Conservation (phyloP, 163 green algal species). For the Scenedesmus sp. region DNA sequence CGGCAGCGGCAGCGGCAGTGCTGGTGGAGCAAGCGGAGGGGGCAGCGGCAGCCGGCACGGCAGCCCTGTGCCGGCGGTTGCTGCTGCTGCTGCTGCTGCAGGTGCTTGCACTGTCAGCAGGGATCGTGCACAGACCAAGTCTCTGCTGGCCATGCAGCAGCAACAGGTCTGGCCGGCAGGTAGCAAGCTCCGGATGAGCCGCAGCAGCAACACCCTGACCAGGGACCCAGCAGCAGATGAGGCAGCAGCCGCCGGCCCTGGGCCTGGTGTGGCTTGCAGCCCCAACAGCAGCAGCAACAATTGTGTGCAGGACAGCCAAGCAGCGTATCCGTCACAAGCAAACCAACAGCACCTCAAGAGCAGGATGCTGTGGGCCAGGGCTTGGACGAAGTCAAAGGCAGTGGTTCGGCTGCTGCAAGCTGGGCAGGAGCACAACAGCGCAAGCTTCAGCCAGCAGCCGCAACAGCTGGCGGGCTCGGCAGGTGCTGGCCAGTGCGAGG, state of each 20-base stretch:
- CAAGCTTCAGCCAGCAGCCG: not conserved
- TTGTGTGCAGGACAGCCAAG: not conserved
- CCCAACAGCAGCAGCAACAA: not conserved
- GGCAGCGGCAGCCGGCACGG: not conserved
- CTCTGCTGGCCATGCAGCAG: not conserved
- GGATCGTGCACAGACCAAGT: not conserved
- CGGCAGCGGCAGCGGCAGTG: not conserved
- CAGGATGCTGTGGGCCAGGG: slow-evolving; percentile 58
- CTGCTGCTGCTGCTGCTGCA: not conserved
- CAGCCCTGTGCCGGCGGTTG: not conserved
- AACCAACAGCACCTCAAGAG: not conserved
- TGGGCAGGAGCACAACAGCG: slow-evolving; percentile 3
- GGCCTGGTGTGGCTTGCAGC: not conserved
- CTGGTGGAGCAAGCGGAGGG: not conserved
- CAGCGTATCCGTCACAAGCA: not conserved
- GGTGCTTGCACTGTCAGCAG: not conserved
- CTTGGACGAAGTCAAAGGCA: slow-evolving; percentile 50
- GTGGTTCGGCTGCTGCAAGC: slow-evolving; percentile 50
- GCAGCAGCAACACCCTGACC: not conserved
- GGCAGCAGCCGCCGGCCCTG: not conserved
- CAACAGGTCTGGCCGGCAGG: not conserved
- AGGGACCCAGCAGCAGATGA: not conserved
- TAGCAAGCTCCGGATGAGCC: not conserved
- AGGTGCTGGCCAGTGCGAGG: not conserved
- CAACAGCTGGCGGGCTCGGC: not conserved